Conservation (phyloP, 2,329 filamentous ascomycete genomes). For the Talaromyces albobiverticillius region DNA sequence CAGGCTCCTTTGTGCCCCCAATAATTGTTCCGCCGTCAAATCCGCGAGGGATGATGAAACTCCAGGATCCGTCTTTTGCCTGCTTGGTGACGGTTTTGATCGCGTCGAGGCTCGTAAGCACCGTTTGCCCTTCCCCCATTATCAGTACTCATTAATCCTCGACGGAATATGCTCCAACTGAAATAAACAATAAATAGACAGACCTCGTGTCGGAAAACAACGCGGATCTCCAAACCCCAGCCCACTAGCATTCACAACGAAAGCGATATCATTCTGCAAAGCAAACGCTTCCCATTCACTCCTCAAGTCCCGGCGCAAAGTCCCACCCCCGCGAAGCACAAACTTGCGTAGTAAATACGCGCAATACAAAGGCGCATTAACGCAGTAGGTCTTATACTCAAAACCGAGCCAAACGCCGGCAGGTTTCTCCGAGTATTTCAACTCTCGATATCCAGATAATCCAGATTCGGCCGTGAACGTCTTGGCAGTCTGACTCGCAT, state of each 20-base stretch:
- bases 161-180: no score
- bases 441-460: not conserved
- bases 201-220: constrained; percentile 44
- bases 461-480: not conserved
- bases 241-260: constrained; percentile 43
- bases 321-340: constrained; percentile 36
- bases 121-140: constrained; percentile 39
- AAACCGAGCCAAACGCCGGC: constrained; percentile 31
- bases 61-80: constrained; percentile 61
- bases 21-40: constrained; percentile 64
- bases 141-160: constrained; percentile 7
- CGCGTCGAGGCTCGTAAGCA: constrained; percentile 43
- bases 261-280: not conserved
- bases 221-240: constrained; percentile 42
- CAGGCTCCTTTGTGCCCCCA: constrained; percentile 63
- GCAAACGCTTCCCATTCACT: not conserved
- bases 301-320: not conserved
- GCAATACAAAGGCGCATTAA: constrained; percentile 46
- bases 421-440: not conserved
- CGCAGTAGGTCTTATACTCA: constrained; percentile 38
- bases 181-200: no score
- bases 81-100: constrained; percentile 53
- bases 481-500: not conserved
- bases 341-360: constrained; percentile 41
- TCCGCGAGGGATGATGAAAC: constrained; percentile 61